A percentile compares a stretch with the other conserved stretches of the same genome.
Conservation (phyloP, 139 green algal genomes). For the Chlorella vulgaris region DNA sequence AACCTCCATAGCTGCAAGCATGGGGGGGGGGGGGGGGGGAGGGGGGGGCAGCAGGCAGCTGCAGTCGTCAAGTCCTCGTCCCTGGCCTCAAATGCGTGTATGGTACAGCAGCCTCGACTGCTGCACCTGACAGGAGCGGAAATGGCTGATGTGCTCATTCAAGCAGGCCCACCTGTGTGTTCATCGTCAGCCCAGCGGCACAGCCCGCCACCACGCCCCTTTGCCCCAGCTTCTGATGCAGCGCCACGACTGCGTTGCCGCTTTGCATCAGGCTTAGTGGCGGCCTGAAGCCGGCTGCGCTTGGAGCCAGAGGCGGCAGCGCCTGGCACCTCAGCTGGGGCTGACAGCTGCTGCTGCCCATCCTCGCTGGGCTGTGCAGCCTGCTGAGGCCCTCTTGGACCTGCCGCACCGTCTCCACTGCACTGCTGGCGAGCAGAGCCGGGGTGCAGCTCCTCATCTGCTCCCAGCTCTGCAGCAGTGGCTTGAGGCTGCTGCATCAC, state of each 20-base stretch:
- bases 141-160: not conserved
- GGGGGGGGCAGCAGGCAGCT: not conserved
- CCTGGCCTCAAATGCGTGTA: too few species aligned
- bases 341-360: not conserved
- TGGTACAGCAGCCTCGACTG: not conserved
- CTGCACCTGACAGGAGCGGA: not conserved
- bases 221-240: not conserved
- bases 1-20: not conserved
- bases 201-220: not conserved
- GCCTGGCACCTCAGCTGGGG: too few species aligned
- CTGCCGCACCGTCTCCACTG: too few species aligned
- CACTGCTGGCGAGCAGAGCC: not conserved
- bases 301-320: too few species aligned
- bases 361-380: not conserved
- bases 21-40: too few species aligned
- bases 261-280: not conserved
- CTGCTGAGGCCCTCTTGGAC: too few species aligned
- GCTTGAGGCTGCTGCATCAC: not conserved
- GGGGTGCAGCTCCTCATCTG: not conserved
- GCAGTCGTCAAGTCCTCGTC: too few species aligned
- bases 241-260: not conserved
- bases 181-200: not conserved
- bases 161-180: not conserved
- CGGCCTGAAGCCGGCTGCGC: too few species aligned
- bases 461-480: not conserved